Evolutionary conservation across 768 basidiomycete genomes (phyloP), one percentile per base, ranked within the genome.

Genomic region (Suillus cothurnatus): DNA sequence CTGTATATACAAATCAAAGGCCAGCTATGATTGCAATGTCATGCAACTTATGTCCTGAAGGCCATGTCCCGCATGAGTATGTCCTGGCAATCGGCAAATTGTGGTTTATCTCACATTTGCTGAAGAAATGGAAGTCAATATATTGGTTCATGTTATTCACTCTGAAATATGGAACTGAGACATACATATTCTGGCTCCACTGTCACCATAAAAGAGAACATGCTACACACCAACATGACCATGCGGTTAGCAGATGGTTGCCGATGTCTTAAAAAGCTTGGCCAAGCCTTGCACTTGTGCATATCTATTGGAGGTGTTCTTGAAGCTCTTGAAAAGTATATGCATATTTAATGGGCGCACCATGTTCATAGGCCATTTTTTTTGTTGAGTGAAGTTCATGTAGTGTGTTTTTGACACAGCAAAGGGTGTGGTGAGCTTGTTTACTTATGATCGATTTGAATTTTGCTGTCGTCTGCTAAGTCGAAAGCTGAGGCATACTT

Each of bases 1-100:
- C 81, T 82, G 62, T 66, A 39, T 0, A 14, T 3, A 38, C 53
- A 60, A 17, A 19, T 26, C 8, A 43, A 60, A 5, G 1, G 11
- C 9, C 23, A 4, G 3, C 45, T 26, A 6, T 0, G 36, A 14
- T 0, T 19, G 17, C 34, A 7, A n/a, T 3, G 7, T 15, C 19
- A 6, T 9, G 14, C 5, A 49, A 32, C 68, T 56, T 55, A 75
- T 73, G 75, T 75, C 63, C 66, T 68, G 53, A 75, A 76, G 3
- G 74, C 75, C 1, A 72, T 65, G 31, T 74, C 72, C 32, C 67
- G 72, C 14, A 74, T 55, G 31, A 73, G 63, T 32, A 73, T 45
- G 17, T 75, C 68, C 19, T 68, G 67, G 38, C 74, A 74, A 41
- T 61, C 67, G 39, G 68, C 52, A 23, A 61, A 63, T 19, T 63